Base-by-base conservation (phyloP, 306 rosid species). In the Ziziphus jujuba region DNA sequence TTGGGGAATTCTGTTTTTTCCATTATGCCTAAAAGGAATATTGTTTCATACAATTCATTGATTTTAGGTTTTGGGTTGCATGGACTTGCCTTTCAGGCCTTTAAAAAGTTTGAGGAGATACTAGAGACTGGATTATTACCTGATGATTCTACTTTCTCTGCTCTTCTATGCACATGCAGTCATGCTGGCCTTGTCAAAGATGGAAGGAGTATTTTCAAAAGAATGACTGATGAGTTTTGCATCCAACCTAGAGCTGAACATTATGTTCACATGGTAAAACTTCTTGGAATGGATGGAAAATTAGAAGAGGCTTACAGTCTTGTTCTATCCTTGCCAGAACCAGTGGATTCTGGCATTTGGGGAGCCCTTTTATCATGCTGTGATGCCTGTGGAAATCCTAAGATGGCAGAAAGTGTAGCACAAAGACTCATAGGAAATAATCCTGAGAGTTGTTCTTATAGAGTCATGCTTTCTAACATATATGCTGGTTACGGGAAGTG, bases 341-440 rank as follows among this genome's bases (percentile, higher is more conserved):
- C 97, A 38, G 84, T 88, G 60, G 96, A 90, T 64, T 66, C 77
- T 75, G 91, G 91, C 77, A 83, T 93, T 43, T 82, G 95, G 75
- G 98, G 96, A 70, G 91, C 97, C 52, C 81, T 93, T 48, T 82
- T 90, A 45, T 84, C 91, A 20, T 90, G 98, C 70, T 90, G 97
- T 72, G 82, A 88, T 78, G 80, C 87, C 31, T 66, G 65, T 65
- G 89, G 93, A 63, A 79, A 90, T 76, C 75, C 76, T 36, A 72
- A 86, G 69, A 71, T 90, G 45, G 97, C 96, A 45, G 96, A 93
- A 81, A 78, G 79, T 69, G 80, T 88, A 56, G 86, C 90, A 57
- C 72, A 75, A 28, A 58, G 60, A 72, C 89, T 93, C 67, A 75
- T 82, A 62, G 79, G 75, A 65, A 84, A 48, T 70, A 61, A 75